Percentiles rank a stretch among this genome's conserved stretches.
phyloP scores from a whole-genome alignment of 1,139 yeast species.

The Sugiyamaella pinicola region DNA sequence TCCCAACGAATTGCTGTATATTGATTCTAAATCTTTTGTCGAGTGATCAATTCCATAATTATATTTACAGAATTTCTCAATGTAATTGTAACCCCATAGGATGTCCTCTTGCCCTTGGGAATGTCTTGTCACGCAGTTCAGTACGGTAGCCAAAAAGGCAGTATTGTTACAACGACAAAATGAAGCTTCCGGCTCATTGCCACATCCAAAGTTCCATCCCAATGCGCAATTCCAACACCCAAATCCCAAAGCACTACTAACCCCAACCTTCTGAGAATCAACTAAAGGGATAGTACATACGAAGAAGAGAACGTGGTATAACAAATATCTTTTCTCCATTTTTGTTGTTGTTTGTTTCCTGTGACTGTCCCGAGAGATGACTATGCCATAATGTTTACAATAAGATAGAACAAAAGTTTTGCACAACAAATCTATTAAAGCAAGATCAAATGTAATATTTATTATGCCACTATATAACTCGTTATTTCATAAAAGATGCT shows the following conservation, averaged over 20 bases:
- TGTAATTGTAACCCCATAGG: conserved; percentile 28
- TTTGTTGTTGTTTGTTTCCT: background rate
- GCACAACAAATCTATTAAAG: background rate
- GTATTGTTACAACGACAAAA: conserved; percentile 30
- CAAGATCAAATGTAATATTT: conserved; percentile 8
- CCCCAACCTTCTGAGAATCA: conserved; percentile 29
- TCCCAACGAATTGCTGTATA: conserved; percentile 22
- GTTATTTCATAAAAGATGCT: background rate
- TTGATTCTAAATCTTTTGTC: conserved; percentile 23
- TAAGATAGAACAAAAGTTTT: background rate
- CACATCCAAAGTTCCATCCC: conserved; percentile 31
- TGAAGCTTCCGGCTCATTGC: conserved; percentile 18
- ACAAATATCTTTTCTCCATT: background rate
- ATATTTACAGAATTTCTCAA: conserved; percentile 27
- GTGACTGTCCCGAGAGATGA: background rate
- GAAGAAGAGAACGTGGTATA: background rate
- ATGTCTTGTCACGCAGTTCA: conserved; percentile 30
- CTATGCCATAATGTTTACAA: conserved; percentile 7
- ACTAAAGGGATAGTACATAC: background rate
- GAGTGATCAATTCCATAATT: conserved; percentile 25
- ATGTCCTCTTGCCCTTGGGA: conserved; percentile 29
- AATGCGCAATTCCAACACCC: conserved; percentile 36
- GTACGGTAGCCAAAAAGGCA: conserved; percentile 32
- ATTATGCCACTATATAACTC: background rate
- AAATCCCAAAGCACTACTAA: conserved; percentile 31